phyloP scores from a whole-genome alignment of 306 rosid genomes.

The Sicyos baderoa region DNA sequence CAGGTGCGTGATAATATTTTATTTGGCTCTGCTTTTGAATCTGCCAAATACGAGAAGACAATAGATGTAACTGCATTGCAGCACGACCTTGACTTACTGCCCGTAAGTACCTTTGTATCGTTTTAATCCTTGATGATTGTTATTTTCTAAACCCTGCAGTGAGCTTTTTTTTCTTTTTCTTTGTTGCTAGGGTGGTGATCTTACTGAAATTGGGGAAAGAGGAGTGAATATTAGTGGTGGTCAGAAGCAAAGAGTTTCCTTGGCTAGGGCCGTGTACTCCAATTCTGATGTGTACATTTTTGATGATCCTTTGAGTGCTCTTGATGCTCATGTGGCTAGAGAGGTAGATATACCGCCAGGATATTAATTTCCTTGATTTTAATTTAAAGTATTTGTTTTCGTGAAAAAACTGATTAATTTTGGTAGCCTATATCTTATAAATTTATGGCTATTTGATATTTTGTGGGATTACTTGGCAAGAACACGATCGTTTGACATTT shows the following conservation, averaged over 20 bases:
- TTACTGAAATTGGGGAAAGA: conserved; percentile 89
- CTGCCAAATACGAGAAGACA: conserved; percentile 33
- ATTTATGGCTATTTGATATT: too few species aligned
- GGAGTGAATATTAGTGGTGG: too few species aligned
- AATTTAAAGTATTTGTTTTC: background rate
- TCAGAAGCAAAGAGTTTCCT: conserved; percentile 85
- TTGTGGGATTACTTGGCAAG: too few species aligned
- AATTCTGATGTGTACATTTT: conserved; percentile 68
- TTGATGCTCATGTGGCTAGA: conserved; percentile 76
- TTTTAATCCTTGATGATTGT: conserved; percentile 1
- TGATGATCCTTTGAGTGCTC: conserved; percentile 93
- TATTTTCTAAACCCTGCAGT: background rate
- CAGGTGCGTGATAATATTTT: conserved; percentile 48
- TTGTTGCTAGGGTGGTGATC: conserved; percentile 48
- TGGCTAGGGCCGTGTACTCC: conserved; percentile 84
- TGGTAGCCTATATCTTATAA: background rate
- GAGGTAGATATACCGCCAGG: conserved; percentile 37
- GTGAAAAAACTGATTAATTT: background rate
- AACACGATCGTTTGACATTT: too few species aligned
- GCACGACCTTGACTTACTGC: conserved; percentile 41
- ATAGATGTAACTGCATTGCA: conserved; percentile 37
- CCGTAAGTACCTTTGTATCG: conserved; percentile 23
- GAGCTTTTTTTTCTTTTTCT: background rate
- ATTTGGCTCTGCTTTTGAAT: conserved; percentile 37
- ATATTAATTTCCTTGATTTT: background rate